phyloP scores from a whole-genome alignment of 2,329 filamentous ascomycete genomes.

The Xylariaceae sp. region DNA sequence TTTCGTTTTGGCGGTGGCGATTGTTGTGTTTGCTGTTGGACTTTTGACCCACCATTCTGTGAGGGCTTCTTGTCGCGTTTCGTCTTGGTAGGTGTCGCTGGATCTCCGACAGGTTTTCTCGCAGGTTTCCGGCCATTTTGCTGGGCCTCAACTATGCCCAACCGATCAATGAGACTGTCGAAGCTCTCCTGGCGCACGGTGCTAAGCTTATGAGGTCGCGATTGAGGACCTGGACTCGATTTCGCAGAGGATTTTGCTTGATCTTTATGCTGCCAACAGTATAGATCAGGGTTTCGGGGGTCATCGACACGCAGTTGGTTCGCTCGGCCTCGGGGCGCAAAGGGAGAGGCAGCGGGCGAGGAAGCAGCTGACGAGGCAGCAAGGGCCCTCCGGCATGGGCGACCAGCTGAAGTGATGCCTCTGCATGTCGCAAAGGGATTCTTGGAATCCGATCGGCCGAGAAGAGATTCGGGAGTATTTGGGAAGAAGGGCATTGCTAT shows the following conservation, averaged over 20 bases:
- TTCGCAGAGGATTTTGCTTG: conserved; percentile 59
- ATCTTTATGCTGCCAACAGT: conserved; percentile 94
- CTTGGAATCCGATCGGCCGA: conserved; percentile 79
- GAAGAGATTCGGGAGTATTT: conserved; percentile 74
- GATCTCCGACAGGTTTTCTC: too few relatives aligned
- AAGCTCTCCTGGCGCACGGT: conserved; percentile 69
- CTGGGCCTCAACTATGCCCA: conserved; percentile 70
- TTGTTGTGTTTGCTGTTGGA: conserved; percentile 14
- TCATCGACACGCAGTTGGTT: conserved; percentile 41
- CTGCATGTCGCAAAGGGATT: conserved; percentile 81
- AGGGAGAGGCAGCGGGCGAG: conserved; percentile 27
- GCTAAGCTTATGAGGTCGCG: conserved; percentile 47
- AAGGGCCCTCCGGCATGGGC: conserved; percentile 74
- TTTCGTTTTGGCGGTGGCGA: conserved; percentile 22
- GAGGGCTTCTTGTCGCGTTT: conserved; percentile 18
- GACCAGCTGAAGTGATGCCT: conserved; percentile 79
- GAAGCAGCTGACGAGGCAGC: conserved; percentile 40
- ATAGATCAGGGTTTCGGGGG: conserved; percentile 58
- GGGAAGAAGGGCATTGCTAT: conserved; percentile 59
- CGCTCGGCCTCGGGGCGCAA: conserved; percentile 25
- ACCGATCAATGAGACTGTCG: conserved; percentile 77
- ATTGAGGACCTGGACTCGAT: conserved; percentile 43
- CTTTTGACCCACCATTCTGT: conserved; percentile 26
- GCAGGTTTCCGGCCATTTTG: conserved; percentile 29
- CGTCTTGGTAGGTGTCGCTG: too few relatives aligned